Percentiles rank a stretch among this genome's conserved stretches.
Evolutionary conservation across 2,329 filamentous ascomycete species (phyloP).

Genomic region (Myriosclerotinia curreyana): DNA sequence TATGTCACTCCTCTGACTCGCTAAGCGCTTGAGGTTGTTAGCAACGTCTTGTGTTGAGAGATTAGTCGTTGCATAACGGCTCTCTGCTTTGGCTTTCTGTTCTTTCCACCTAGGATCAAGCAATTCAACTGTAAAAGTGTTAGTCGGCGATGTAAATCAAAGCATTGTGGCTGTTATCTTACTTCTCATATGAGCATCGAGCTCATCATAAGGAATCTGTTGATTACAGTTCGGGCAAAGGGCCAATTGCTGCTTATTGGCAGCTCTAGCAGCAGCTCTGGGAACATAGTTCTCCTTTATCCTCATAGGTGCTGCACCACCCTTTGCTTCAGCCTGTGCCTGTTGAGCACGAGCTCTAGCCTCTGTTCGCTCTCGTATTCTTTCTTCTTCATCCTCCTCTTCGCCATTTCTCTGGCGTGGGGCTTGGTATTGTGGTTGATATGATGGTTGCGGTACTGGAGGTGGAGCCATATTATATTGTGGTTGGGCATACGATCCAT

Average conservation of each 20-base stretch:
- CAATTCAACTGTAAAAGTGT: slow-evolving; percentile 62
- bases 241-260: slow-evolving; percentile 63
- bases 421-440: slow-evolving; percentile 39
- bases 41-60: slow-evolving; percentile 83
- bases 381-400: slow-evolving; percentile 61
- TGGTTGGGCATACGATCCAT: slow-evolving; percentile 48
- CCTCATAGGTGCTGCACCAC: slow-evolving; percentile 69
- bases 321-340: slow-evolving; percentile 73
- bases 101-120: slow-evolving; percentile 95
- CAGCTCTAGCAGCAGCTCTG: slow-evolving; percentile 69
- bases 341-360: slow-evolving; percentile 65
- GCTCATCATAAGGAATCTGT: slow-evolving; percentile 79
- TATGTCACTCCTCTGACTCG: slow-evolving; percentile 81
- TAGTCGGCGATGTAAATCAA: slow-evolving; percentile 21
- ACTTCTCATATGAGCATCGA: slow-evolving; percentile 91
- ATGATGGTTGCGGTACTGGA: slow-evolving; percentile 35
- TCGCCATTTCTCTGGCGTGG: slow-evolving; percentile 35
- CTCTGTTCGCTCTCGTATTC: slow-evolving; percentile 61
- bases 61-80: slow-evolving; percentile 81
- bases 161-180: slow-evolving; percentile 37
- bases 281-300: slow-evolving; percentile 94
- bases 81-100: slow-evolving; percentile 84
- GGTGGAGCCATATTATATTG: slow-evolving; percentile 45
- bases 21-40: slow-evolving; percentile 91
- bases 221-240: slow-evolving; percentile 93